A percentile compares a stretch with the other conserved stretches of the same genome.
phyloP scores from a whole-genome alignment of 305 asterid species.

The Solanum hybrid region DNA sequence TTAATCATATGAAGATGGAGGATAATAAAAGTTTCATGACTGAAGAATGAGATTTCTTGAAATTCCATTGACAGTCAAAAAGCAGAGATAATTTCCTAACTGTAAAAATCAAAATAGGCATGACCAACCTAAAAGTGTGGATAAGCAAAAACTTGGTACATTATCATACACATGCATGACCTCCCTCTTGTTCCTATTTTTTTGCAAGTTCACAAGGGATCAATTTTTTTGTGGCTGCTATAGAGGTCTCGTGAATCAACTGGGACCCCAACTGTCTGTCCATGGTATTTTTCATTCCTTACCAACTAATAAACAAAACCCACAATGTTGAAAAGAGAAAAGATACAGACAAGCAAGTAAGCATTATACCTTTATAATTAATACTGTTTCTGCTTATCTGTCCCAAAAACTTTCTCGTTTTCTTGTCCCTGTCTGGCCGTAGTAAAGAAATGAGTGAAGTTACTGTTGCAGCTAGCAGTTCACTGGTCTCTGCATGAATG shows the following conservation, averaged over 20 bases:
- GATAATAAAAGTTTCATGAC: not conserved
- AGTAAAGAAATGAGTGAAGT: not conserved
- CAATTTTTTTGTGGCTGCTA: conserved; percentile 9
- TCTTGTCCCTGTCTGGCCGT: conserved; percentile 1
- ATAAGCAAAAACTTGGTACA: not conserved
- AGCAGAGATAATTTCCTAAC: not conserved
- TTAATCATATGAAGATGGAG: not conserved
- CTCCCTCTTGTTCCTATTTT: not conserved
- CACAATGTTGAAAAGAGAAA: not conserved
- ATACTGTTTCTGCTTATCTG: not conserved
- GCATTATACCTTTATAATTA: not conserved
- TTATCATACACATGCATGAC: not conserved
- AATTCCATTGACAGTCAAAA: not conserved
- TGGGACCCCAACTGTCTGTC: conserved; percentile 22
- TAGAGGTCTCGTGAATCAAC: conserved; percentile 43
- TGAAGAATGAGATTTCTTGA: not conserved
- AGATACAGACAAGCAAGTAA: not conserved
- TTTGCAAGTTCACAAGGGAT: not conserved
- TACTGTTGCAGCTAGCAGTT: conserved; percentile 18
- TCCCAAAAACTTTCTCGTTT: conserved; percentile 1
- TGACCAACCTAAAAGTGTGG: not conserved
- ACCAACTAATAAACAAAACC: conserved; percentile 16
- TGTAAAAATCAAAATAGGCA: not conserved
- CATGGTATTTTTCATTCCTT: conserved; percentile 9
- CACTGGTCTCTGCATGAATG: conserved; percentile 34